Percentiles rank a stretch among this genome's conserved stretches.
Conservation (phyloP, 2,329 filamentous ascomycete genomes). For the Xylariomycetidae sp. region DNA sequence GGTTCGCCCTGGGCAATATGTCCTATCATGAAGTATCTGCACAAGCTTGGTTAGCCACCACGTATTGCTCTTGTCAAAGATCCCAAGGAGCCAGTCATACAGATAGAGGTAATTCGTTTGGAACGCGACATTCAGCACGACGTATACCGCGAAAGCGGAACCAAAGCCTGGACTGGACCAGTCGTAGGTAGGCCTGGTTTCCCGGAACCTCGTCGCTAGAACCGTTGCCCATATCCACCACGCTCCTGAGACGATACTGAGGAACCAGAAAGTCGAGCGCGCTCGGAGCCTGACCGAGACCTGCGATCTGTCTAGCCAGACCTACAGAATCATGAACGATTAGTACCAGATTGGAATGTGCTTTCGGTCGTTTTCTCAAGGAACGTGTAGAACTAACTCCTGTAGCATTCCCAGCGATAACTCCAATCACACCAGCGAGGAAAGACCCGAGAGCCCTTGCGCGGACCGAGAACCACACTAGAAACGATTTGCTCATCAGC, state of each 20-base stretch:
- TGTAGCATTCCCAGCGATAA: conserved; percentile 61
- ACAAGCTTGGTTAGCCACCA: background rate
- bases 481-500: conserved; percentile 4
- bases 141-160: conserved; percentile 59
- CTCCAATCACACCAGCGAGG: conserved; percentile 61
- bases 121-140: conserved; percentile 64
- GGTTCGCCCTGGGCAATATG: conserved; percentile 58
- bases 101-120: conserved; percentile 72
- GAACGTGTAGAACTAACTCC: conserved; percentile 47
- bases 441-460: conserved; percentile 67
- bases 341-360: too few relatives aligned
- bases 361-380: too few relatives aligned
- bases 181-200: conserved; percentile 57
- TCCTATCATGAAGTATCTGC: conserved; percentile 64
- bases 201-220: conserved; percentile 55
- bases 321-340: conserved; percentile 23
- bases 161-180: conserved; percentile 63
- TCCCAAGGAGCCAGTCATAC: conserved; percentile 31
- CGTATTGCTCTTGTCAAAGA: background rate
- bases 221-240: conserved; percentile 72
- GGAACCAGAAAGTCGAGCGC: conserved; percentile 48
- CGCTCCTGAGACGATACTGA: conserved; percentile 56
- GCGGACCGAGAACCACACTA: conserved; percentile 66
- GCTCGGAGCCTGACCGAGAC: conserved; percentile 51
- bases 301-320: conserved; percentile 54